Percentiles rank a stretch among this genome's conserved stretches.
phyloP scores from a whole-genome alignment of 1,284 basidiomycete species.

The Gymnopus androsaceus region DNA sequence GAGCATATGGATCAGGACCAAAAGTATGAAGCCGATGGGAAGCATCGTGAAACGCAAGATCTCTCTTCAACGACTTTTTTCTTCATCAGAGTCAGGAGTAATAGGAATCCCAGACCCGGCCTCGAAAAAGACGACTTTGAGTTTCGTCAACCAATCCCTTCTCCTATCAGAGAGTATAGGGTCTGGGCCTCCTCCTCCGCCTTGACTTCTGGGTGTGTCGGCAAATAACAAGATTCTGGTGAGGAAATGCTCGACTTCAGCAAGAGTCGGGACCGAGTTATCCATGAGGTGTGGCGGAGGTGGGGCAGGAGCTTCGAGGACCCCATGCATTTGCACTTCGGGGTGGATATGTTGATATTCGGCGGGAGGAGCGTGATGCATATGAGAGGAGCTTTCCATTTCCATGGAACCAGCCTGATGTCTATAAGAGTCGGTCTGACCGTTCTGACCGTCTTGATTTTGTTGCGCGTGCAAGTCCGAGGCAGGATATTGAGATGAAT shows the following conservation, averaged over 20 bases:
- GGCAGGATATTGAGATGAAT: neutral
- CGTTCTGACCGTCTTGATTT: neutral
- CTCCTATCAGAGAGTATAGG: conserved; percentile 46
- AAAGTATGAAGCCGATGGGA: no score
- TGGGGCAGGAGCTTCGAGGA: conserved; percentile 30
- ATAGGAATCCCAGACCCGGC: conserved; percentile 44
- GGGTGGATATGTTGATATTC: conserved; percentile 13
- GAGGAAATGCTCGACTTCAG: conserved; percentile 54
- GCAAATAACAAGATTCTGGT: conserved; percentile 52
- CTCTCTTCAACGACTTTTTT: no score
- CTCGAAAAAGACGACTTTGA: conserved; percentile 52
- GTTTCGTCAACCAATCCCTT: conserved; percentile 40
- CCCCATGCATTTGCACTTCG: conserved; percentile 3
- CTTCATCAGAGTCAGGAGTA: conserved; percentile 7
- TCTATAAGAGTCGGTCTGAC: neutral
- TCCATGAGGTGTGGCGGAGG: conserved; percentile 28
- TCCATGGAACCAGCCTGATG: neutral
- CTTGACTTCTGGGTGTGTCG: no score
- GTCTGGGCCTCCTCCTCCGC: conserved; percentile 31
- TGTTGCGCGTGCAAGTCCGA: neutral
- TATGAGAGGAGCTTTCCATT: neutral
- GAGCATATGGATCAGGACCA: no score
- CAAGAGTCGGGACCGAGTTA: conserved; percentile 34
- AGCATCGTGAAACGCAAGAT: no score
- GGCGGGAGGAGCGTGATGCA: neutral